Evolutionary conservation across 2,329 filamentous ascomycete genomes (phyloP).

Genomic region (Nigrospora sphaerica): DNA sequence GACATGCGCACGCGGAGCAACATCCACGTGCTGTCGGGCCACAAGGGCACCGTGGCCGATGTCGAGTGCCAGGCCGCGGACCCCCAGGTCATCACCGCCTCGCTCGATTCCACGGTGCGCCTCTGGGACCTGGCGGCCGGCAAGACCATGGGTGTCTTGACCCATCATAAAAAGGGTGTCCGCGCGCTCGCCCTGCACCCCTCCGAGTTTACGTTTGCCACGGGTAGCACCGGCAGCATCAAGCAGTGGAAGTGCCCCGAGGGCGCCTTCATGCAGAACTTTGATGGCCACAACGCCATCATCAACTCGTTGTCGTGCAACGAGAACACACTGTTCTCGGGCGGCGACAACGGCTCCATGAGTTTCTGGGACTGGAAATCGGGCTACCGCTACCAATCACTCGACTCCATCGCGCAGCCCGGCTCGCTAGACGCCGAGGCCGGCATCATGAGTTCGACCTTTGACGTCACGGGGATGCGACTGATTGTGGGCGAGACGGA

Average conservation of each 20-base stretch:
- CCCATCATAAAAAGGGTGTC: constrained; percentile 97
- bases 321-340: constrained; percentile 89
- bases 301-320: constrained; percentile 93
- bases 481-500: constrained; percentile 93
- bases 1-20: constrained; percentile 97
- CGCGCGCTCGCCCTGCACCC: constrained; percentile 79
- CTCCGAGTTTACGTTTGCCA: constrained; percentile 92
- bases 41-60: constrained; percentile 84
- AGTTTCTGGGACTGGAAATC: constrained; percentile 99
- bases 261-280: constrained; percentile 98
- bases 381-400: constrained; percentile 80
- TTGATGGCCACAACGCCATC: constrained; percentile 91
- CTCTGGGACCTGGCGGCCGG: constrained; percentile 95
- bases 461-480: constrained; percentile 80
- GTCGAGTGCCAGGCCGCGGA: constrained; percentile 93
- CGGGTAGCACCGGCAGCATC: constrained; percentile 83
- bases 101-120: constrained; percentile 82
- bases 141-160: constrained; percentile 92
- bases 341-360: constrained; percentile 92
- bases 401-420: constrained; percentile 89
- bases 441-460: constrained; percentile 90
- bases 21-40: constrained; percentile 85
- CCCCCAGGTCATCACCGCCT: constrained; percentile 90
- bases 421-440: constrained; percentile 90
- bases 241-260: constrained; percentile 99